Base-by-base conservation (phyloP, 495 filamentous ascomycete species). In the Amniculicola lignicola region DNA sequence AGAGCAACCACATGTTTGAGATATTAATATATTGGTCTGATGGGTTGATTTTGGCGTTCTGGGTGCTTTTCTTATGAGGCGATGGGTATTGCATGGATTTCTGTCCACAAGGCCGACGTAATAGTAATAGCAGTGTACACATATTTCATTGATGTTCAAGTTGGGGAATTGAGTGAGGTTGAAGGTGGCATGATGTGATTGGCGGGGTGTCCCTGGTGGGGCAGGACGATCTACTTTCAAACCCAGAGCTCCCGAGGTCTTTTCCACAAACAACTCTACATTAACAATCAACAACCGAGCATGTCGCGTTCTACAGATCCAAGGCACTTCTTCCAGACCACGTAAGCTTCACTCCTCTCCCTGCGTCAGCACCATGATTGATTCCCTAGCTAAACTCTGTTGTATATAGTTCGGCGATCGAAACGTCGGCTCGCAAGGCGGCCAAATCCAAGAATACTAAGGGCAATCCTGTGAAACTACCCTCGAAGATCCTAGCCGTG, bases 301-400 rank as follows among this genome's bases (percentile, higher is more conserved):
- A 90, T 89, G 87, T 79, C 86, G 23, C 71, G 70, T 37, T 85
- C 85, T 18, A 78, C 75, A 27, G 77, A 89, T 60, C 76, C 80
- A 31, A 80, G 82, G 19, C 75, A 92, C 64, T 96, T 93, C 78
- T 97, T 97, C 69, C 89, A 97, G 71, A 92, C 90, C 15, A 84
- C 84, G 85, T 89, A 76, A 67, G 79, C 74, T 36, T 22, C 40
- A n/a, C 37, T 61, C 39, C 28, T 19, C 45, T 46, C n/a, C 10
- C n/a, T n/a, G n/a, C n/a, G n/a, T n/a, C n/a, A n/a, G n/a, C n/a
- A n/a, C n/a, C n/a, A n/a, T n/a, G n/a, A n/a, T n/a, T 29, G 16
- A n/a, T 38, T 0, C 25, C 15, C 31, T 37, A 6, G 11, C 6
- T 35, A n/a, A 42, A 14, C 46, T 11, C 4, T 22, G 11, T 24